Base-by-base conservation (phyloP, 805 yeast species). In the Lachancea waltii region DNA sequence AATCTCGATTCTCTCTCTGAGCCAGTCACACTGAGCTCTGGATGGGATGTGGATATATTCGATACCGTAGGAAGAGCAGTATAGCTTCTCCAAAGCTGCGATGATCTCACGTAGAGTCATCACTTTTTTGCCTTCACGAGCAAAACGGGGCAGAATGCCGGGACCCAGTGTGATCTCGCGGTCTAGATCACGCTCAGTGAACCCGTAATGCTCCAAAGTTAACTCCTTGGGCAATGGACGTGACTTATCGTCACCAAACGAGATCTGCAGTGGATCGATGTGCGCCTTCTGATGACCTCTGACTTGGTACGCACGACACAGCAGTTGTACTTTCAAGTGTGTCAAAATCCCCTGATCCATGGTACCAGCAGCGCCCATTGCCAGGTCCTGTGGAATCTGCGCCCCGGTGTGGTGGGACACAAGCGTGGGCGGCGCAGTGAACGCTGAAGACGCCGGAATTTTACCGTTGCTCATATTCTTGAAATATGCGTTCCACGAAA, bases 271-370 rank as follows among this genome's bases (percentile, higher is more conserved):
- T n/a, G 99, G 99, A 65, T 92, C 99, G 45, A 87, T 81, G 53
- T 79, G 81, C 32, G 97, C 97, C 69, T 85, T 85, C 64, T 81
- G 83, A 65, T 92, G 99, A 50, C 98, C 99, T 66, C 97, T 80
- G 37, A 92, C 98, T 70, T 92, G 98, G 68, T 89, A 92, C 21
- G 98, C 98, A 65, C 99, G 84, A 47, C 94, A 97, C 54, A 92
- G 73, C 53, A 92, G 76, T 72, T 92, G 99, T 13, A 87, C 94
- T 65, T 92, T 92, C 72, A 92, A 76, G 63, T 92, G 97, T 46
- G 85, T 73, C 47, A 83, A 73, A 31, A 89, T 85, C 48, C 80
- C 85, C 55, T 78, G 71, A 35, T 73, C 72, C 19, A 74, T 75
- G 22, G 79, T 60, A 14, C 70, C 63, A 2, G 50, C 48, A 15